These are phyloP conservation scores for Prunus davidiana DNA, from an alignment of 306 rosid genomes.

Conservation along the genomic window DNA sequence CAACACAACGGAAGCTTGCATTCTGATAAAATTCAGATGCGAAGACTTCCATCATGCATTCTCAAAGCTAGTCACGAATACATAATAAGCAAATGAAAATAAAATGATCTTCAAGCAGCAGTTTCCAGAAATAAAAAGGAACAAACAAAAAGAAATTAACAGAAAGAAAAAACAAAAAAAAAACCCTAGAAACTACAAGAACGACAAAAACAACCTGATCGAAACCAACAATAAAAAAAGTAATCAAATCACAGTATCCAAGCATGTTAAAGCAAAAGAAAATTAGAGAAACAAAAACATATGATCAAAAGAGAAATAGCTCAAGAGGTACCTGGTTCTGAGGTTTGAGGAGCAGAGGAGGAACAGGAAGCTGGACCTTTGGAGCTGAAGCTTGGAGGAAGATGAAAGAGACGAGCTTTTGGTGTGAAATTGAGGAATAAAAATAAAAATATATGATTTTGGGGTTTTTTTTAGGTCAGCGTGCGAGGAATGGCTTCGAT, in stretches of 20 bases:
- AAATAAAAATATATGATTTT: neutral
- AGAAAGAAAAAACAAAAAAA: neutral
- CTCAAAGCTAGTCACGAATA: neutral
- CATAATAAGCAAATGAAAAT: neutral
- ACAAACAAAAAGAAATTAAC: neutral
- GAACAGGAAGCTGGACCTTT: conserved; percentile 8
- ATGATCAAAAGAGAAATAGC: neutral
- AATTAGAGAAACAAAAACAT: neutral
- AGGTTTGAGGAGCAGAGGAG: conserved; percentile 5
- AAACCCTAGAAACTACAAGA: conserved; percentile 45
- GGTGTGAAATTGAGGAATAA: neutral
- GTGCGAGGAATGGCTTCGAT: conserved; percentile 8
- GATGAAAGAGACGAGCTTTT: conserved; percentile 3
- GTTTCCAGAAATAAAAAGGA: conserved; percentile 1
- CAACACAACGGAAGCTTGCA: neutral
- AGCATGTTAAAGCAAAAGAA: neutral
- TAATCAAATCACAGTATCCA: neutral
- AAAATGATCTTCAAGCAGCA: neutral
- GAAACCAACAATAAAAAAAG: neutral
- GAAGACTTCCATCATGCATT: neutral
- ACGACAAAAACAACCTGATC: conserved; percentile 8
- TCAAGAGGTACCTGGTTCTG: conserved; percentile 6
- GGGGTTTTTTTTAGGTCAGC: conserved; percentile 11
- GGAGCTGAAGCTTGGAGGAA: conserved; percentile 9
- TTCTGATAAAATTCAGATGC: conserved; percentile 13